A percentile compares a stretch with the other conserved stretches of the same genome.
Evolutionary conservation across 1,139 yeast genomes (phyloP).

Genomic region (Zygoascus meyerae): DNA sequence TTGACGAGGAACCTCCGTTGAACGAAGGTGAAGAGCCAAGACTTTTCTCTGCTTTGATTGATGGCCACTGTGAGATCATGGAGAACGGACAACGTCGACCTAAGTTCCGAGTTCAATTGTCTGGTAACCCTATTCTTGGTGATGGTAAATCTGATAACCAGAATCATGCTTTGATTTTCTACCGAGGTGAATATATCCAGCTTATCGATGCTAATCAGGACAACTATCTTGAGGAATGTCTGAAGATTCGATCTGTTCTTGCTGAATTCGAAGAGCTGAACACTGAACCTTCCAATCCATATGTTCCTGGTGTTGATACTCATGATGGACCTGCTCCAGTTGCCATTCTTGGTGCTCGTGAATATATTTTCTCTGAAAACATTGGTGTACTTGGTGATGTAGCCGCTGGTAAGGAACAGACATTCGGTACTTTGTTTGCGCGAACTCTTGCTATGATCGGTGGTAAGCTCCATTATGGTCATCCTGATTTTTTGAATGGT

Average conservation of each 20-base stretch:
- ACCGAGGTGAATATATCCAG: slow-evolving; percentile 83
- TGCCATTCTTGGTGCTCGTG: slow-evolving; percentile 85
- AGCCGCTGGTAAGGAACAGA: slow-evolving; percentile 91
- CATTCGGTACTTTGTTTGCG: slow-evolving; percentile 86
- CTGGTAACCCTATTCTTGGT: slow-evolving; percentile 85
- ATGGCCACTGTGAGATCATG: slow-evolving; percentile 42
- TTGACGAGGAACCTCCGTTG: slow-evolving; percentile 49
- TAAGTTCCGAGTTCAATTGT: slow-evolving; percentile 51
- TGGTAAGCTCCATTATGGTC: slow-evolving; percentile 86
- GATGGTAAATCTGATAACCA: slow-evolving; percentile 91
- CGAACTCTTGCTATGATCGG: slow-evolving; percentile 81
- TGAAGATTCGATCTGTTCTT: slow-evolving; percentile 69
- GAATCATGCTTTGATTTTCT: slow-evolving; percentile 67
- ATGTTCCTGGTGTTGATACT: slow-evolving; percentile 42
- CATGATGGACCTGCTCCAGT: slow-evolving; percentile 52
- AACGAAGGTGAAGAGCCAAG: slow-evolving; percentile 34
- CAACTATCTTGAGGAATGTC: slow-evolving; percentile 77
- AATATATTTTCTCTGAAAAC: slow-evolving; percentile 80
- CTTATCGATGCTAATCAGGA: slow-evolving; percentile 88
- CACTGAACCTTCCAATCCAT: slow-evolving; percentile 43
- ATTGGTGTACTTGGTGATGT: slow-evolving; percentile 84
- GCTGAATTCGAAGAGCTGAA: slow-evolving; percentile 70
- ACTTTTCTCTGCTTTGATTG: slow-evolving; percentile 61
- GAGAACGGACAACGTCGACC: slow-evolving; percentile 43
- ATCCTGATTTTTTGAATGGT: slow-evolving; percentile 81